These are phyloP conservation scores for Elsinoe batatas DNA, from an alignment of 2,329 filamentous ascomycete species.

Conservation along the genomic window DNA sequence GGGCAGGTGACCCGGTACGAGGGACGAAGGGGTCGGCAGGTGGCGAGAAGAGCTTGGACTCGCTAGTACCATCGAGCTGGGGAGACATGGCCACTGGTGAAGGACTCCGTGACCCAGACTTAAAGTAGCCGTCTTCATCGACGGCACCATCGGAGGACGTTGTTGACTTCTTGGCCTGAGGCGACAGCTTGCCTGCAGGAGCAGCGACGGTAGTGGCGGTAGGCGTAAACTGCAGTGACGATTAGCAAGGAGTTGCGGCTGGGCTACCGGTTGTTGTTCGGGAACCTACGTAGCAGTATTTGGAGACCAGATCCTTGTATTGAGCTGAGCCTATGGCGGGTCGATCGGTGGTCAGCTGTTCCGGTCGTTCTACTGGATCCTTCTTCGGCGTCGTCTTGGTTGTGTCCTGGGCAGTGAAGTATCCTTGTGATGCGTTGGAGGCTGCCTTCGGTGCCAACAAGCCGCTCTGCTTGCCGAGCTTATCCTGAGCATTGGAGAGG, in stretches of 20 bases:
- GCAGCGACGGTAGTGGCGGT: conserved; percentile 12
- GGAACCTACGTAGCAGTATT: conserved; percentile 98
- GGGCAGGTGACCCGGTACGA: conserved; percentile 26
- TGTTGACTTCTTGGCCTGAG: conserved; percentile 15
- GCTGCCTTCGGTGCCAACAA: conserved; percentile 24
- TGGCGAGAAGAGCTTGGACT: conserved; percentile 18
- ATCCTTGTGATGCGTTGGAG: conserved; percentile 7
- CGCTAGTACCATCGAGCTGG: conserved; percentile 22
- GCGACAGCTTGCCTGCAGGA: conserved; percentile 15
- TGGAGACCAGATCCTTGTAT: conserved; percentile 94
- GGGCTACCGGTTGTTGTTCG: conserved; percentile 25
- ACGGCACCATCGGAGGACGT: not conserved
- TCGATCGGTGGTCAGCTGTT: conserved; percentile 49
- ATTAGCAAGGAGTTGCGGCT: conserved; percentile 31
- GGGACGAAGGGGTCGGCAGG: conserved; percentile 22
- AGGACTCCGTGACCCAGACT: conserved; percentile 15
- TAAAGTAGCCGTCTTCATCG: conserved; percentile 4
- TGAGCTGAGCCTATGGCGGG: conserved; percentile 73
- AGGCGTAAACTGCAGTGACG: conserved; percentile 19
- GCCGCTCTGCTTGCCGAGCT: conserved; percentile 47
- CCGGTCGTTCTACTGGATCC: conserved; percentile 33
- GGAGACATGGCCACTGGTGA: conserved; percentile 17
- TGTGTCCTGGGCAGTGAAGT: conserved; percentile 17
- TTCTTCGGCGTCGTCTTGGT: conserved; percentile 37
- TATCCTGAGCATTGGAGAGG: conserved; percentile 62